Percentiles rank a stretch among this genome's conserved stretches.
Evolutionary conservation across 805 yeast genomes (phyloP).

Genomic region (Zygoascus tannicola): DNA sequence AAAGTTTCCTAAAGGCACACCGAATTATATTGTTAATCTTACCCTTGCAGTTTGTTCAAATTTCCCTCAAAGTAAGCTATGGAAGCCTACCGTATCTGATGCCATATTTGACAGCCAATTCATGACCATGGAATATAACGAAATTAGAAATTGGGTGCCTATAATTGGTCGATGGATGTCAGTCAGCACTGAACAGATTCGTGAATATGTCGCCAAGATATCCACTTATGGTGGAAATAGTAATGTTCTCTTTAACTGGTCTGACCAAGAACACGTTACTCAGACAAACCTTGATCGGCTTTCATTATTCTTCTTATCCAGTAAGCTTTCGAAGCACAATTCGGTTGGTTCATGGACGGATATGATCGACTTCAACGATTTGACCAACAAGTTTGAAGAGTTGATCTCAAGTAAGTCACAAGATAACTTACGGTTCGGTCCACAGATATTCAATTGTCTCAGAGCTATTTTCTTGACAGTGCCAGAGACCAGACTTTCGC

Average conservation of each 20-base stretch:
- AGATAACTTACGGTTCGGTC: slow-evolving; percentile 19
- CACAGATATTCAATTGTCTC: slow-evolving; percentile 44
- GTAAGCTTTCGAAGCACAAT: slow-evolving; percentile 41
- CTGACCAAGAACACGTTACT: slow-evolving; percentile 53
- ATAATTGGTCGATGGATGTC: slow-evolving; percentile 56
- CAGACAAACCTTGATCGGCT: slow-evolving; percentile 53
- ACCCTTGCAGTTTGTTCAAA: background rate
- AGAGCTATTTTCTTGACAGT: slow-evolving; percentile 58
- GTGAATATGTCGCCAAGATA: slow-evolving; percentile 38
- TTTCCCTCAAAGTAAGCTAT: slow-evolving; percentile 32
- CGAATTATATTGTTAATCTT: background rate
- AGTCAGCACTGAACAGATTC: slow-evolving; percentile 50
- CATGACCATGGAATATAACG: slow-evolving; percentile 32
- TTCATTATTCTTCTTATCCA: slow-evolving; percentile 51
- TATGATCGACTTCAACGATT: slow-evolving; percentile 35
- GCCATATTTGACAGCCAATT: slow-evolving; percentile 52
- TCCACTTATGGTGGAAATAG: slow-evolving; percentile 45
- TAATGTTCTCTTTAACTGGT: slow-evolving; percentile 35
- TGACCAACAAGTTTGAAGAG: slow-evolving; percentile 41
- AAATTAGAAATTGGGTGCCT: slow-evolving; percentile 40
- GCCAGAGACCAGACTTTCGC: slow-evolving; percentile 52
- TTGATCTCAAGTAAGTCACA: slow-evolving; percentile 22
- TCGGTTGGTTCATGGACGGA: slow-evolving; percentile 28
- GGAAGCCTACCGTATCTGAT: slow-evolving; percentile 62
- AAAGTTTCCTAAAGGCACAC: slow-evolving; percentile 2